These are phyloP conservation scores for Boletus coccyginus DNA, from an alignment of 768 basidiomycete genomes.

Conservation along the genomic window DNA sequence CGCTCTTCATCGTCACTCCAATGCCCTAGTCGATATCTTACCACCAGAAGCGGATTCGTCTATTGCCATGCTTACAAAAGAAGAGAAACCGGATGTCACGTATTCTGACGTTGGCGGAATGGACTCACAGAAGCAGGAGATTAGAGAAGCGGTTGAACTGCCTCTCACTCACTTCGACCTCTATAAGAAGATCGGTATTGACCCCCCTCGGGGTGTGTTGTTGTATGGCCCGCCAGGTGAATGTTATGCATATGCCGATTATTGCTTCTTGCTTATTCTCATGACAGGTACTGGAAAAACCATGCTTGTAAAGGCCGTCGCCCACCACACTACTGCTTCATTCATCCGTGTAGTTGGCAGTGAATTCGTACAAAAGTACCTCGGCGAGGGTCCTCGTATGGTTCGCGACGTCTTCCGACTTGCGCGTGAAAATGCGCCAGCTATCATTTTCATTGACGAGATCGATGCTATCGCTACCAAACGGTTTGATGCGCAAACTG, in stretches of 20 bases:
- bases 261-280: constrained; percentile 1
- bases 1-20: constrained; percentile 98
- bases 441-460: constrained; percentile 99
- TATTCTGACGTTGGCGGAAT: constrained; percentile 97
- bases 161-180: constrained; percentile 96
- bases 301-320: constrained; percentile 99
- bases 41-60: constrained; percentile 98
- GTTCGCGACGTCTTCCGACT: constrained; percentile 98
- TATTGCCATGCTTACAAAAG: constrained; percentile 90
- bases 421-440: constrained; percentile 93
- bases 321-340: constrained; percentile 92
- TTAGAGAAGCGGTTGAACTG: constrained; percentile 95
- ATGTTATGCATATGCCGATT: constrained; percentile 14
- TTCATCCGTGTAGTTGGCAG: constrained; percentile 98
- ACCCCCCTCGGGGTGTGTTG: constrained; percentile 95
- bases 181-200: constrained; percentile 99
- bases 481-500: constrained; percentile 98
- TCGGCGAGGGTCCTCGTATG: constrained; percentile 99
- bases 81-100: constrained; percentile 92
- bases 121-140: constrained; percentile 98
- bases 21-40: constrained; percentile 96
- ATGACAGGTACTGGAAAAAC: constrained; percentile 95
- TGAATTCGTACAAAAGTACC: constrained; percentile 99
- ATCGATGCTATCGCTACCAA: constrained; percentile 99
- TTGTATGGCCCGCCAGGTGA: constrained; percentile 95